Evolutionary conservation across 805 yeast species (phyloP).

Genomic region (Kodamaea fukazawae): DNA sequence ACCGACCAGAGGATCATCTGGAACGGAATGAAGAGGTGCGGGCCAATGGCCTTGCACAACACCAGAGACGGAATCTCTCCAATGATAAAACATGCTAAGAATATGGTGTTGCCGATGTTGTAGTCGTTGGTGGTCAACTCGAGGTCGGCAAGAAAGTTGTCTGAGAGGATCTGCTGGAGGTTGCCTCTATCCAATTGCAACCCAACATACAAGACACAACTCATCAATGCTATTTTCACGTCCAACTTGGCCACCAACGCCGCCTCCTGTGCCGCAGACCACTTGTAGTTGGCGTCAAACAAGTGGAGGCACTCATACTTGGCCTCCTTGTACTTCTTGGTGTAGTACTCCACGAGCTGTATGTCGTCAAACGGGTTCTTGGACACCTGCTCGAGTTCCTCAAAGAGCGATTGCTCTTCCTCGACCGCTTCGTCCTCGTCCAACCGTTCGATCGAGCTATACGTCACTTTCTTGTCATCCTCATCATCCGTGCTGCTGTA

Average conservation of each 20-base stretch:
- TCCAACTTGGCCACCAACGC: conserved; percentile 18
- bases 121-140: conserved; percentile 21
- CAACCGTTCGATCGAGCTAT: background rate
- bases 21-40: conserved; percentile 23
- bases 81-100: conserved; percentile 20
- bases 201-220: conserved; percentile 21
- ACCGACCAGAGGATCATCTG: conserved; percentile 24
- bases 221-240: conserved; percentile 21
- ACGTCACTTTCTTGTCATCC: conserved; percentile 1
- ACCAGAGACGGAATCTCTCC: conserved; percentile 27
- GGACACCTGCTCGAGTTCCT: conserved; percentile 1
- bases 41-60: conserved; percentile 24
- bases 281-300: conserved; percentile 54
- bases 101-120: conserved; percentile 24
- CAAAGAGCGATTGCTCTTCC: conserved; percentile 1
- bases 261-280: conserved; percentile 22
- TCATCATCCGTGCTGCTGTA: conserved; percentile 4
- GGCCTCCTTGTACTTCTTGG: conserved; percentile 43
- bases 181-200: conserved; percentile 26
- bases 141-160: conserved; percentile 20
- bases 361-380: conserved; percentile 6
- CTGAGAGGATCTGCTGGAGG: conserved; percentile 24
- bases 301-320: conserved; percentile 53
- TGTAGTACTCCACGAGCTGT: conserved; percentile 34
- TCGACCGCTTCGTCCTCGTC: background rate